Conservation (phyloP, 805 yeast genomes). For the Zygoascus biomembranicola region DNA sequence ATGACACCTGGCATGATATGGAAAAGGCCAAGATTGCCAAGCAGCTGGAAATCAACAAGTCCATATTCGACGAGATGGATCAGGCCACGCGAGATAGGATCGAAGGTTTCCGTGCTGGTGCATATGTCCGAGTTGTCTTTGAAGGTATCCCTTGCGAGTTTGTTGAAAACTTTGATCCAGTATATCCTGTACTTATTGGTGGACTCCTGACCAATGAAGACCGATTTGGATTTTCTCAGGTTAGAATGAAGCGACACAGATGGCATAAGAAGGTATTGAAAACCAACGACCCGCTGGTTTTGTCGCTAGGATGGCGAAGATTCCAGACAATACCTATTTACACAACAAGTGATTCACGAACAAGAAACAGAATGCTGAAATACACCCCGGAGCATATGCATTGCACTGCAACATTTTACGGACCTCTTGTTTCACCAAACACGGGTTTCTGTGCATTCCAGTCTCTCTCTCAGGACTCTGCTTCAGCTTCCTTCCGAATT, state of each 20-base stretch:
- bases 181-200: slow-evolving; percentile 79
- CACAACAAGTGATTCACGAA: slow-evolving; percentile 94
- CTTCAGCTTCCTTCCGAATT: slow-evolving; percentile 86
- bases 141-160: slow-evolving; percentile 83
- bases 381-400: slow-evolving; percentile 98
- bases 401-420: slow-evolving; percentile 92
- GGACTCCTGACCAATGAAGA: slow-evolving; percentile 87
- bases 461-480: slow-evolving; percentile 70
- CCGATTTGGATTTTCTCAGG: slow-evolving; percentile 86
- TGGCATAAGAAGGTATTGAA: slow-evolving; percentile 97
- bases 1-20: slow-evolving; percentile 95
- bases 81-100: slow-evolving; percentile 65
- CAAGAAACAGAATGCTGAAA: slow-evolving; percentile 95
- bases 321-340: slow-evolving; percentile 94
- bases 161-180: slow-evolving; percentile 76
- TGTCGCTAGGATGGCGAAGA: slow-evolving; percentile 97
- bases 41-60: slow-evolving; percentile 87
- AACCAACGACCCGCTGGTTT: slow-evolving; percentile 88
- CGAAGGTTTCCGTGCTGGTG: slow-evolving; percentile 90
- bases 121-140: slow-evolving; percentile 85
- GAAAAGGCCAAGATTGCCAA: slow-evolving; percentile 96
- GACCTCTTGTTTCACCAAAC: slow-evolving; percentile 95
- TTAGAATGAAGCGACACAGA: slow-evolving; percentile 92
- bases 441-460: slow-evolving; percentile 96
- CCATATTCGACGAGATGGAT: slow-evolving; percentile 58